Evolutionary conservation across 163 green algal species (phyloP).

Genomic region (Prototheca wickerhamii): DNA sequence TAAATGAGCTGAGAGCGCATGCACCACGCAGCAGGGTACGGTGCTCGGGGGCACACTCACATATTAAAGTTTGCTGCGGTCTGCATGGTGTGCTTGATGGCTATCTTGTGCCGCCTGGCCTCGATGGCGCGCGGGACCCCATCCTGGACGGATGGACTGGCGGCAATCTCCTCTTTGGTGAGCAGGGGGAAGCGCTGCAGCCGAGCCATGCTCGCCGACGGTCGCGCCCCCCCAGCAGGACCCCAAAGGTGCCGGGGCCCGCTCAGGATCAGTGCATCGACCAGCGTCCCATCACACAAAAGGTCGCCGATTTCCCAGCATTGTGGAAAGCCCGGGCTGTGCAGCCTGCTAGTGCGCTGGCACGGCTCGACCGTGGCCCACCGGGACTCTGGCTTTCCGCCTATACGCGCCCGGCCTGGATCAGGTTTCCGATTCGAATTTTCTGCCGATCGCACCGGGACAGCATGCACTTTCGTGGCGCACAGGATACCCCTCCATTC

Average conservation of each 20-base stretch:
- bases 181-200: conserved; percentile 22
- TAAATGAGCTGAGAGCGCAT: not conserved
- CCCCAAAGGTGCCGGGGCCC: not conserved
- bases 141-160: conserved; percentile 12
- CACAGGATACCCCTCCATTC: no score
- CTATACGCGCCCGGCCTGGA: no score
- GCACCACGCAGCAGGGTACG: not conserved
- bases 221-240: not conserved
- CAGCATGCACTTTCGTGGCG: no score
- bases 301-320: no score
- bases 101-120: conserved; percentile 8
- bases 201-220: conserved; percentile 1
- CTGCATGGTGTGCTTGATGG: conserved; percentile 13
- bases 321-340: no score
- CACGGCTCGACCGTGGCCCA: no score
- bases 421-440: no score
- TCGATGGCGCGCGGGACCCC: conserved; percentile 15
- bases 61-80: conserved; percentile 1
- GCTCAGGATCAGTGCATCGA: no score
- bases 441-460: no score
- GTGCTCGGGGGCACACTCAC: conserved; percentile 6
- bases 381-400: no score
- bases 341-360: no score
- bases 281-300: no score
- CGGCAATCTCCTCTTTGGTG: conserved; percentile 7